Evolutionary conservation across 352 stramenopile species (phyloP).

Genomic region (Phytophthora hybrid): DNA sequence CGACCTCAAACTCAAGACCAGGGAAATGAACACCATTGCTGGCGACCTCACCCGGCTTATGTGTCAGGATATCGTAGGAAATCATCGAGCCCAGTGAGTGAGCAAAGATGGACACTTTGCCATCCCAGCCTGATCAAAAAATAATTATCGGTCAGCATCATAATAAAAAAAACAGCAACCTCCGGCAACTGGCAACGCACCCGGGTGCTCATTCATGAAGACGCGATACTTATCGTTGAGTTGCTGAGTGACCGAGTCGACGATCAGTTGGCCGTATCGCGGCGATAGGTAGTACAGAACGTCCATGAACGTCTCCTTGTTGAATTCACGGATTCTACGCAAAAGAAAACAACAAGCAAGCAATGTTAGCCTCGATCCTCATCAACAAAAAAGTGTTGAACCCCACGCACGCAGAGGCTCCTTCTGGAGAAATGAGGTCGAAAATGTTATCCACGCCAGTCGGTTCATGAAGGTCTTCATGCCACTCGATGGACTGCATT

Average conservation of each 20-base stretch:
- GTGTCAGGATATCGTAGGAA: conserved; percentile 92
- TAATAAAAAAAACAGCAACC: neutral
- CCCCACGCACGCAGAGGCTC: conserved; percentile 62
- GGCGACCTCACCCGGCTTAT: conserved; percentile 67
- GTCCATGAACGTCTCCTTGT: conserved; percentile 95
- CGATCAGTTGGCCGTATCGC: conserved; percentile 91
- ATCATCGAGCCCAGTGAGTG: conserved; percentile 93
- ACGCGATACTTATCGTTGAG: conserved; percentile 92
- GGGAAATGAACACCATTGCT: conserved; percentile 79
- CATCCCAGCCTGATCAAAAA: conserved; percentile 69
- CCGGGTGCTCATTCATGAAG: conserved; percentile 89
- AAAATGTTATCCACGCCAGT: conserved; percentile 88
- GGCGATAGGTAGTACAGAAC: conserved; percentile 94
- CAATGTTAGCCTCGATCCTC: neutral
- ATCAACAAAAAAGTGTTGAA: neutral
- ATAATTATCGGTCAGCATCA: neutral
- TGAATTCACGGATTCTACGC: conserved; percentile 90
- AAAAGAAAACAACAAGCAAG: neutral
- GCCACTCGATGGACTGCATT: conserved; percentile 93
- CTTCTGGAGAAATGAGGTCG: conserved; percentile 84
- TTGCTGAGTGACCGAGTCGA: conserved; percentile 91
- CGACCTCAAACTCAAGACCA: conserved; percentile 85
- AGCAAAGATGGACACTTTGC: conserved; percentile 91
- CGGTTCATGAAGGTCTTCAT: conserved; percentile 88
- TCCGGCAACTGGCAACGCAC: conserved; percentile 22